These are phyloP conservation scores for Clitopilus passeckerianus DNA, from an alignment of 768 basidiomycete species.

Conservation along the genomic window DNA sequence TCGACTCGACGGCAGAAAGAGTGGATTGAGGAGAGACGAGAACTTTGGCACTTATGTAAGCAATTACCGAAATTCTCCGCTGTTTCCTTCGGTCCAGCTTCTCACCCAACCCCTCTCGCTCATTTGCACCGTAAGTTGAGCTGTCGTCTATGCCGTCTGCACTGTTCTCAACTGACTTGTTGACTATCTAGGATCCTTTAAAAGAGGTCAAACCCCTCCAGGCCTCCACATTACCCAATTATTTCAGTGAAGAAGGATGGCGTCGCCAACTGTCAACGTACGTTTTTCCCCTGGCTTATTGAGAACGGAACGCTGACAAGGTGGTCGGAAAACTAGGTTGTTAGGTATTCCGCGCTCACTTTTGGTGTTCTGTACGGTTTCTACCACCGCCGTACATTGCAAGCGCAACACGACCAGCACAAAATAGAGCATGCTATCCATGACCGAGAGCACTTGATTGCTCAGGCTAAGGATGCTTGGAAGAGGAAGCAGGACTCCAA, in stretches of 20 bases:
- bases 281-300: constrained; percentile 20
- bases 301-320: not conserved
- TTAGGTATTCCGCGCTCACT: constrained; percentile 88
- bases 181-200: constrained; percentile 1
- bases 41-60: constrained; percentile 26
- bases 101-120: constrained; percentile 19
- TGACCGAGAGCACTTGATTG: constrained; percentile 70
- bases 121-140: constrained; percentile 29
- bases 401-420: constrained; percentile 72
- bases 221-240: constrained; percentile 20
- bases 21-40: not conserved
- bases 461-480: constrained; percentile 88
- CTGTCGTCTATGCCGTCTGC: not conserved
- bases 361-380: constrained; percentile 89
- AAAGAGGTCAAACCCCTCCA: constrained; percentile 18
- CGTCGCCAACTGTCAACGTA: constrained; percentile 74
- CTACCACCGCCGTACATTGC: constrained; percentile 86
- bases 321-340: constrained; percentile 55
- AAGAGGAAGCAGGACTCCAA: constrained; percentile 69
- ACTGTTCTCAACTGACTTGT: not conserved
- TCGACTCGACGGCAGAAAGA: not conserved
- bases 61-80: constrained; percentile 41
- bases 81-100: constrained; percentile 15
- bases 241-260: constrained; percentile 45
- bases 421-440: constrained; percentile 72